Conservation (phyloP, 768 basidiomycete species). For the Phlebiopsis gigantea region DNA sequence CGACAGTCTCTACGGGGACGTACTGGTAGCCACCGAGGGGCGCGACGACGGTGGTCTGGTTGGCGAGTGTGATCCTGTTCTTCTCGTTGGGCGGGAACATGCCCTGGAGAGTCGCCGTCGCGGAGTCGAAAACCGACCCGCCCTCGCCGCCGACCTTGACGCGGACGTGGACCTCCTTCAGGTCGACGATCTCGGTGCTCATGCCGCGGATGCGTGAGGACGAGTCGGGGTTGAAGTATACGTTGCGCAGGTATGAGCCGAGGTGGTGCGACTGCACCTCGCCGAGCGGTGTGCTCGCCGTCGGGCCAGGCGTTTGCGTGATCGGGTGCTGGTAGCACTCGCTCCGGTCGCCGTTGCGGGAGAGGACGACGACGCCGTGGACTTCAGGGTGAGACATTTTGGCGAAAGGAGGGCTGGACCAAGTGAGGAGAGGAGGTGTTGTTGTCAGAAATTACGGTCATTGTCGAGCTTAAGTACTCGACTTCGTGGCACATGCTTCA, state of each 20-base stretch:
- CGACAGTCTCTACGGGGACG: conserved; percentile 87
- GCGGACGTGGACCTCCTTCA: conserved; percentile 65
- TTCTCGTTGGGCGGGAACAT: conserved; percentile 75
- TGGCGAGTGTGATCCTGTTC: conserved; percentile 73
- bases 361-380: conserved; percentile 72
- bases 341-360: conserved; percentile 72
- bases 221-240: conserved; percentile 63
- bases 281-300: conserved; percentile 72
- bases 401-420: background rate
- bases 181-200: conserved; percentile 60
- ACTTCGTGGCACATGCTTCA: background rate
- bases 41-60: conserved; percentile 63
- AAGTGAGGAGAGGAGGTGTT: background rate
- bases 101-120: conserved; percentile 80
- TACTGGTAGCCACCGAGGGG: conserved; percentile 80
- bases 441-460: background rate
- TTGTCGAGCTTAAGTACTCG: background rate
- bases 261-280: conserved; percentile 66
- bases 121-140: conserved; percentile 81
- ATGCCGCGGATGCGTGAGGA: conserved; percentile 65
- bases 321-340: conserved; percentile 68
- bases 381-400: conserved; percentile 44
- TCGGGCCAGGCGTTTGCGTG: conserved; percentile 56
- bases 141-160: conserved; percentile 85
- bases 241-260: conserved; percentile 54